Evolutionary conservation across 2,329 filamentous ascomycete genomes (phyloP), one percentile per base, ranked within the genome.

Genomic region (Beauveria scarabaeidicola): DNA sequence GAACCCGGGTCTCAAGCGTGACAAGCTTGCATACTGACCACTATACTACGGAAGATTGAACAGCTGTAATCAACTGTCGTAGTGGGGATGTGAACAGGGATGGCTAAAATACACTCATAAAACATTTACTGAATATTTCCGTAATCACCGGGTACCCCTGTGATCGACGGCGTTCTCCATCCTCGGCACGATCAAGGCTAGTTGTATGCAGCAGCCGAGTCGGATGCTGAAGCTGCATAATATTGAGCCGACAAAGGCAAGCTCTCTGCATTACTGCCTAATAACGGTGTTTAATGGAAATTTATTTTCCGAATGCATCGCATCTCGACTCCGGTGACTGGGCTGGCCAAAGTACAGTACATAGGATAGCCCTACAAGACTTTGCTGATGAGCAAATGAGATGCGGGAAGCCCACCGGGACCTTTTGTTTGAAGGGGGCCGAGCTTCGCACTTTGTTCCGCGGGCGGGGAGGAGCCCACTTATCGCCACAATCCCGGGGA

Each of bases 1-100:
- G 63, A 64, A 64, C 62, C 63, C 63, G 61, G 62, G 62, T 64
- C 63, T 63, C 63, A 64, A 64, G 63, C 63, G 63, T 64, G 63
- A 64, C 62, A 64, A 64, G 63, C 63, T 64, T 63, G 63, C 62
- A 64, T 64, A 64, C 63, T 64, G 62, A 64, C 63, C 63, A 64
- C 63, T 64, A 64, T 64, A 64, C 63, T 64, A 64, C 63, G 63
- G 63, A 64, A 62, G 61, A 64, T 43, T 46, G 40, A 53, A 59
- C 57, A 59, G 50, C 19, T 59, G 57, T 59, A 53, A n/a, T 43
- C 57, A 59, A 48, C 57, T 53, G 57, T 59, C 57, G 57, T 59
- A 59, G 57, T 32, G 57, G n/a, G 57, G 57, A 53, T 52, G 48
- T 59, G 57, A 41, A 53, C 3, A 13, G 13, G 8, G 2, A 8